These are phyloP conservation scores for Podaxis pistillaris DNA, from an alignment of 768 basidiomycete species.

Conservation along the genomic window DNA sequence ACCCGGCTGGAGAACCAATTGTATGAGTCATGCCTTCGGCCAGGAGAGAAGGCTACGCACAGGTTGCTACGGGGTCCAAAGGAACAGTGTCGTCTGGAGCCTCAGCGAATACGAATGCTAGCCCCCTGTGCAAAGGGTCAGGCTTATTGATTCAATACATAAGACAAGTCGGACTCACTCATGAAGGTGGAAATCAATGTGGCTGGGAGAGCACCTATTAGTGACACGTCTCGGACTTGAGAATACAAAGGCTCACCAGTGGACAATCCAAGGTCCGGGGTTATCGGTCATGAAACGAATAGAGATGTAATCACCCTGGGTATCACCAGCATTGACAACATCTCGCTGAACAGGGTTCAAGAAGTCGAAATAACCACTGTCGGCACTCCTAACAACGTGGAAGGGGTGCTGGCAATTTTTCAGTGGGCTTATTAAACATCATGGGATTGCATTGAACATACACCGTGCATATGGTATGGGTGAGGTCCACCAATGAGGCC, in stretches of 20 bases:
- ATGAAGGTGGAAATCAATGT: slow-evolving; percentile 54
- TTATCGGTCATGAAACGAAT: slow-evolving; percentile 53
- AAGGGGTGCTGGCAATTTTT: slow-evolving; percentile 36
- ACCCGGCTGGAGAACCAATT: neutral
- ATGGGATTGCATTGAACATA: slow-evolving; percentile 13
- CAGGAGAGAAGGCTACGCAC: neutral
- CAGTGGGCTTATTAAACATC: neutral
- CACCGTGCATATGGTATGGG: slow-evolving; percentile 39
- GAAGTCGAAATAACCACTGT: slow-evolving; percentile 35
- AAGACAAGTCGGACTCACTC: slow-evolving; percentile 24
- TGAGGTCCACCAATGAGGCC: slow-evolving; percentile 40
- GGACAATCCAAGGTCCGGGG: slow-evolving; percentile 49
- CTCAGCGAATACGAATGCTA: slow-evolving; percentile 35
- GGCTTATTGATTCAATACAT: neutral
- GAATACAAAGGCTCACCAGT: slow-evolving; percentile 33
- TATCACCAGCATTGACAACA: slow-evolving; percentile 30
- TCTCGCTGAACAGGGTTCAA: slow-evolving; percentile 38
- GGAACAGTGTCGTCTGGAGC: slow-evolving; percentile 18
- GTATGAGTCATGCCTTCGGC: too few species aligned
- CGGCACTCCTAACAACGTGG: slow-evolving; percentile 42
- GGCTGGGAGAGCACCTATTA: slow-evolving; percentile 26
- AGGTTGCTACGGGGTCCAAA: neutral
- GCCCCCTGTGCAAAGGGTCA: slow-evolving; percentile 22
- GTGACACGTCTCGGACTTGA: neutral
- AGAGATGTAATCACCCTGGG: slow-evolving; percentile 35